These are phyloP conservation scores for Naganishia randhawae DNA, from an alignment of 768 basidiomycete species.

Conservation along the genomic window DNA sequence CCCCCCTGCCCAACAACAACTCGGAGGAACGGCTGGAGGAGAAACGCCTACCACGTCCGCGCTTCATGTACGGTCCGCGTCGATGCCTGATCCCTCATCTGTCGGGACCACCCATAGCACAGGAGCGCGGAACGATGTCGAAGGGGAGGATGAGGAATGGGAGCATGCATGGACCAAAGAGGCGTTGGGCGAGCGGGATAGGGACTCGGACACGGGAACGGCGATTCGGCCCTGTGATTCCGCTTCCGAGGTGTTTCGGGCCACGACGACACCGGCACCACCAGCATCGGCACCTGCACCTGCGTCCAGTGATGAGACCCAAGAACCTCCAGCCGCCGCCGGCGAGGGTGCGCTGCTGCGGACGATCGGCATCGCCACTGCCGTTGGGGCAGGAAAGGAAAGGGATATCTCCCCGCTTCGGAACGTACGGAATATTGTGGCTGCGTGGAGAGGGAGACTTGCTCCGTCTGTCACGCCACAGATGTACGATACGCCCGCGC, in stretches of 20 bases:
- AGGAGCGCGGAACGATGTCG: background rate
- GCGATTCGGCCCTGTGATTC: background rate
- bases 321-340: too few relatives aligned
- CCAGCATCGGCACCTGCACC: background rate
- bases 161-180: background rate
- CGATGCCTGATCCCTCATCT: background rate
- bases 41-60: too few relatives aligned
- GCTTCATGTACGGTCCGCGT: background rate
- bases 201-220: background rate
- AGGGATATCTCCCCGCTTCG: constrained; percentile 23
- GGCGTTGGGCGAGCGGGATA: background rate
- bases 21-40: too few relatives aligned
- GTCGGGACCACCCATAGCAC: too few relatives aligned
- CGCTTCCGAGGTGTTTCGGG: background rate
- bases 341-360: too few relatives aligned
- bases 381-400: background rate
- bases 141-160: background rate
- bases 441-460: constrained; percentile 26
- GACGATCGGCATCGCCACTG: background rate
- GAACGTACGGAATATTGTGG: constrained; percentile 30
- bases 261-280: too few relatives aligned
- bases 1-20: too few relatives aligned
- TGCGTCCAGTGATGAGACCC: too few relatives aligned
- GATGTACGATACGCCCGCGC: background rate
- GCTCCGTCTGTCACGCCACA: background rate